Evolutionary conservation across 164 flowering plant genomes (phyloP), one percentile per base, ranked within the genome.

Genomic region (Kalanchoe fedtschenkoi): DNA sequence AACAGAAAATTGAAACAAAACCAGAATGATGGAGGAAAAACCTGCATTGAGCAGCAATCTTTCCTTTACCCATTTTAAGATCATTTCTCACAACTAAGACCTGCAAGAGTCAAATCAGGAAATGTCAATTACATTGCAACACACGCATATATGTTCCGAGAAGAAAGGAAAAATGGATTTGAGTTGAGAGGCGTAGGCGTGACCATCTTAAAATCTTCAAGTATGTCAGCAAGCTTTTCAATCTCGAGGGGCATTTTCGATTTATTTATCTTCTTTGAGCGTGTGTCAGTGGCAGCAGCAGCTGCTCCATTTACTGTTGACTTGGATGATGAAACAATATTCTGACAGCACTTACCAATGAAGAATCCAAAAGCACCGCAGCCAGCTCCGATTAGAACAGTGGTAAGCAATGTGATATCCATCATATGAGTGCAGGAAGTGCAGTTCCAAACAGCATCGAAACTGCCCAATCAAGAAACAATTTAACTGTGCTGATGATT

Each of bases 31-130:
- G 16, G 26, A 51, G 32, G 24, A 17, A 28, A 1, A 69, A 89
- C 98, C 98, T 90, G 95, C 99, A 95, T 70, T 95, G 99, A 21
- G 99, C 97, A 46, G 97, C 96, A 78, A 95, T 95, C 77, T 95
- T 95, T 65, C 97, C 99, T 75, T 95, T 95, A 21, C 99, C 99
- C 99, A 95, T 91, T 79, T 95, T 95, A 56, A 95, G 70, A 76
- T 95, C 99, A 71, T 95, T 95, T 70, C 99, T 78, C 55, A 95
- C 99, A 46, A 95, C 91, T 77, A 95, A 77, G 56, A 93, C 87
- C 96, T 89, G 71, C 44, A 32, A 72, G 35, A 28, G 19, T 33
- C 0, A 54, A 37, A 34, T 32, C 8, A 64, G 39, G 10, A 15
- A 63, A 38, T 41, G 24, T 59, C 47, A 38, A 19, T 44, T 53